Percentiles rank a stretch among this genome's conserved stretches.
Conservation (phyloP, 2,329 filamentous ascomycete genomes). For the Penicillium fuscoglaucum region DNA sequence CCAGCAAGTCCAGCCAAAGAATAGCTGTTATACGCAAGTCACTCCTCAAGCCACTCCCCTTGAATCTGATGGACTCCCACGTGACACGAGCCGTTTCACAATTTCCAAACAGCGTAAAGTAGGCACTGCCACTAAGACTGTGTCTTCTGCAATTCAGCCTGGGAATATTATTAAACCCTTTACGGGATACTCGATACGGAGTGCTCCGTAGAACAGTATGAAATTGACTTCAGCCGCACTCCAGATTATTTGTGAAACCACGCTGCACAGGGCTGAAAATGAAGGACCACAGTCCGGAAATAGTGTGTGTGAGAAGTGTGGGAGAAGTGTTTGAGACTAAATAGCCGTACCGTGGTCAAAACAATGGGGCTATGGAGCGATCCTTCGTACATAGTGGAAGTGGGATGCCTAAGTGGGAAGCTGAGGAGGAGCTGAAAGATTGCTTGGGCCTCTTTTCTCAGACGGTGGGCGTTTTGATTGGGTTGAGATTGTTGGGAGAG, state of each 20-base stretch:
- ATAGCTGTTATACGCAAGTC: background rate
- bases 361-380: slow-evolving; percentile 2
- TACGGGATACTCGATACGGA: background rate
- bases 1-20: background rate
- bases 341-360: background rate
- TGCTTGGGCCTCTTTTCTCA: background rate
- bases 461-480: background rate
- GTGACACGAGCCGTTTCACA: slow-evolving; percentile 21
- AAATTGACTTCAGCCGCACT: slow-evolving; percentile 2
- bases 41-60: background rate
- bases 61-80: slow-evolving; percentile 6
- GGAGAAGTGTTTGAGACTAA: slow-evolving; percentile 2
- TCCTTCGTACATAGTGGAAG: background rate
- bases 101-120: slow-evolving; percentile 9
- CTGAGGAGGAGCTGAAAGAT: background rate
- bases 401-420: background rate
- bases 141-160: background rate
- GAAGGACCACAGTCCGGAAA: background rate
- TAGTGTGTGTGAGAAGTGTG: background rate
- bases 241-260: background rate
- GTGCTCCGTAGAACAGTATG: background rate
- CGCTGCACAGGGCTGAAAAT: background rate
- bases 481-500: background rate
- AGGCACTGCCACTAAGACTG: background rate
- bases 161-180: slow-evolving; percentile 1